Evolutionary conservation across 2,329 filamentous ascomycete species (phyloP).

Genomic region (Harringtonia aguacate): DNA sequence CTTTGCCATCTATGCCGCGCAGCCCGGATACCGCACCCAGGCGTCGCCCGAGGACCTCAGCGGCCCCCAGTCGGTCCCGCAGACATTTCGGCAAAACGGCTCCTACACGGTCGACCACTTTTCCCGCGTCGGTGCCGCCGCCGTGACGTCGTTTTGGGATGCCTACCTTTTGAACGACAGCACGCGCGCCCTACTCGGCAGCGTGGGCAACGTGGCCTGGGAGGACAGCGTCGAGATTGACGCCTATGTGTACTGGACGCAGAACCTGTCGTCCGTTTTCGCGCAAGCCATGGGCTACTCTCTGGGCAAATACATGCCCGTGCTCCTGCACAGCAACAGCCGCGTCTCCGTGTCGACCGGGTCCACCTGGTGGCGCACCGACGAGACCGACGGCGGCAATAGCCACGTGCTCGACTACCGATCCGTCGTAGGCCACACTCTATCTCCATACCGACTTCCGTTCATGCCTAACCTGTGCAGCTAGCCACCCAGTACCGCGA

Average conservation of each 20-base stretch:
- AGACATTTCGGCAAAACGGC: conserved; percentile 10
- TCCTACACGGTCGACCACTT: conserved; percentile 22
- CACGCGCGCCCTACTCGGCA: conserved; percentile 17
- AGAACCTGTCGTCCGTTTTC: conserved; percentile 19
- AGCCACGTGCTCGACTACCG: conserved; percentile 7
- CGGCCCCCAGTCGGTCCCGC: conserved; percentile 2
- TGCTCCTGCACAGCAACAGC: conserved; percentile 15
- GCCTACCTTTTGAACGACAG: conserved; percentile 23
- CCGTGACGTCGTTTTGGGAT: conserved; percentile 25
- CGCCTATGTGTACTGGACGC: conserved; percentile 25
- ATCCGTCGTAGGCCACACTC: neutral
- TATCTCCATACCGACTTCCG: conserved; percentile 6
- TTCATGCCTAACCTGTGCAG: neutral
- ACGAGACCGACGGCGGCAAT: conserved; percentile 7
- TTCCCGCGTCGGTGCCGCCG: conserved; percentile 21
- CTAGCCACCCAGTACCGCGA: conserved; percentile 3
- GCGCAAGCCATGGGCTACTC: conserved; percentile 20
- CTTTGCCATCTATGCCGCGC: conserved; percentile 3
- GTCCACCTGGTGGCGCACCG: conserved; percentile 1
- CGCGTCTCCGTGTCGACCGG: neutral
- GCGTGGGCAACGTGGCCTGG: conserved; percentile 24
- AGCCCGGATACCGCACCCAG: conserved; percentile 12
- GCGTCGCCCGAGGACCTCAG: neutral
- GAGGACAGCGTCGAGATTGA: conserved; percentile 23
- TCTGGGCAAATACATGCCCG: conserved; percentile 20